Percentiles rank a stretch among this genome's conserved stretches.
These are phyloP conservation scores for Apocynum venetum DNA, from an alignment of 257 asterid genomes.

Conservation along the genomic window DNA sequence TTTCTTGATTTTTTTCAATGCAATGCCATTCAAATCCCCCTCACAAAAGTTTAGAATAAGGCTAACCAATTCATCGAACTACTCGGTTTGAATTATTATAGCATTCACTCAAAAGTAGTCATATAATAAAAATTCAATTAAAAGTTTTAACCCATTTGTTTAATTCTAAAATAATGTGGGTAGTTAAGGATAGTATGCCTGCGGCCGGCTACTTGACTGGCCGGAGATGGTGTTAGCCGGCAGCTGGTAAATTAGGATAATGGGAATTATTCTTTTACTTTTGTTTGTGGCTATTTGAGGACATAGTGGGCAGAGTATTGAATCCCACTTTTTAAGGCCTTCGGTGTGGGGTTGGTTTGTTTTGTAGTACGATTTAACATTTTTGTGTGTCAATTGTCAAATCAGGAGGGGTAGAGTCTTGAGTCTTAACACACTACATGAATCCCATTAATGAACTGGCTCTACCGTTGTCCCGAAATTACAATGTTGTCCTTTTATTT, in stretches of 20 bases:
- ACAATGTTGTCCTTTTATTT: not conserved
- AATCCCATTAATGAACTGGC: not conserved
- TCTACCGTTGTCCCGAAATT: not conserved
- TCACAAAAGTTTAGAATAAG: not conserved
- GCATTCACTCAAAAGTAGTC: too few species aligned
- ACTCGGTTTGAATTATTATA: not conserved
- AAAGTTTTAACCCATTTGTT: not conserved
- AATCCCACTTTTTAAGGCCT: not conserved
- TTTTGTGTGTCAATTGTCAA: not conserved
- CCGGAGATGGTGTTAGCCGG: not conserved
- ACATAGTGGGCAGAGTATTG: not conserved
- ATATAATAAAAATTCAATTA: too few species aligned
- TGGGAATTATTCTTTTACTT: not conserved
- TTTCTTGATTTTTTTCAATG: not conserved
- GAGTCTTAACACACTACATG: not conserved
- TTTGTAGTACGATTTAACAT: not conserved
- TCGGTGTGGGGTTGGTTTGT: not conserved
- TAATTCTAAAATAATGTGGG: not conserved
- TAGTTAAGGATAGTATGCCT: not conserved
- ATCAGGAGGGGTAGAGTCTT: too few species aligned
- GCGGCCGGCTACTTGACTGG: not conserved
- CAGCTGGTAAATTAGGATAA: not conserved
- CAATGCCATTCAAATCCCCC: not conserved
- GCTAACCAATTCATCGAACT: not conserved
- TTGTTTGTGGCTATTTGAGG: not conserved